Percentiles rank a stretch among this genome's conserved stretches.
Conservation (phyloP, 257 asterid species). For the Nicotiana otophora region DNA sequence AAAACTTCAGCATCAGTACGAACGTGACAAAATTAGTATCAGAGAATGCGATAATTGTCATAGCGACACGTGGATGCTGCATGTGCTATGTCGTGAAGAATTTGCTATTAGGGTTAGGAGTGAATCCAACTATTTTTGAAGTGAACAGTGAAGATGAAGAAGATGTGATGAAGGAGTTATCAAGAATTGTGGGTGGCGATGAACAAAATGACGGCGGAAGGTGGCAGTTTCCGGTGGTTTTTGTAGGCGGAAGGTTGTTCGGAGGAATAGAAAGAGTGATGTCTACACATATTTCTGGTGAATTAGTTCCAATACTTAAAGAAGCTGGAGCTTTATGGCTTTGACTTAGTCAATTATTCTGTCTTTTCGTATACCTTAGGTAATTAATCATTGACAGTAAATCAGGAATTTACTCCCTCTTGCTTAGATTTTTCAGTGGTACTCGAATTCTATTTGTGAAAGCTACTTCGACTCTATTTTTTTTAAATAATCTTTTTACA, state of each 20-base stretch:
- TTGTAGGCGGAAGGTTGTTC: constrained; percentile 68
- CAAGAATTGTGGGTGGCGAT: constrained; percentile 3
- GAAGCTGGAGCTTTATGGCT: constrained; percentile 83
- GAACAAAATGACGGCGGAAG: neutral
- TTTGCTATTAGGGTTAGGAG: constrained; percentile 63
- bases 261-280: constrained; percentile 80
- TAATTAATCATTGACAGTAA: neutral
- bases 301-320: constrained; percentile 64
- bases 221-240: constrained; percentile 58
- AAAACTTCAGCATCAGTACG: neutral
- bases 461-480: too few relatives aligned
- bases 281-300: constrained; percentile 76
- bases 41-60: constrained; percentile 65
- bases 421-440: too few relatives aligned
- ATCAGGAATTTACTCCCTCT: neutral
- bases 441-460: too few relatives aligned
- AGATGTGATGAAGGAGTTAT: constrained; percentile 21
- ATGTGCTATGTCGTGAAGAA: constrained; percentile 78
- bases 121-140: constrained; percentile 45
- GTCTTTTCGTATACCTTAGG: neutral
- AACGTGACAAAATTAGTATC: constrained; percentile 26
- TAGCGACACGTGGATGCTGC: constrained; percentile 66
- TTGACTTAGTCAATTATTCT: constrained; percentile 20
- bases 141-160: constrained; percentile 48
- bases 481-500: too few relatives aligned